Base-by-base conservation (phyloP, 352 stramenopile genomes). In the Globisporangium iwayamae region DNA sequence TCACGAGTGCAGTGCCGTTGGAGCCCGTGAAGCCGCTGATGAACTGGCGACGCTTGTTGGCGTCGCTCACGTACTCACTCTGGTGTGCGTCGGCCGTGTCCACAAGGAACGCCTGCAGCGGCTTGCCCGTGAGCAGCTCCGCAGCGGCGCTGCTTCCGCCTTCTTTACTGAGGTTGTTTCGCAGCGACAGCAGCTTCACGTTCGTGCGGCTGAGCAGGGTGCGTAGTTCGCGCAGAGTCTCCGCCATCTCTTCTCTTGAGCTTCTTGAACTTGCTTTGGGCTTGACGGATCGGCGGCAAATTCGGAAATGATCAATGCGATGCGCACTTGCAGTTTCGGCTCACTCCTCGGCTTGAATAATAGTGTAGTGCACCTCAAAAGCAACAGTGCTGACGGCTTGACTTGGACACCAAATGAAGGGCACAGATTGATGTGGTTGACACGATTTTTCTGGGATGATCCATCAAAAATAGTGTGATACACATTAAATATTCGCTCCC, bases 41-140 rank as follows among this genome's bases (percentile, higher is more conserved):
- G 73, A 97, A 99, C 70, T 87, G 89, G 54, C 97, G 85, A 20
- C 97, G 85, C 80, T 97, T 98, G 81, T 99, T 98, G 41, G 88
- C 89, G 36, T 93, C 85, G 39, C 97, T 94, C 54, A 98, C 91
- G 73, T 99, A 99, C 80, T 99, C 98, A 69, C 92, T 98, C 65
- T 99, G 88, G 79, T 99, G 97, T 56, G 97, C 96, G 81, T 99
- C 97, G 50, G 97, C 96, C 18, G 90, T 97, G 56, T 98, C 96
- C 60, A 99, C 81, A 1, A 99, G 63, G 65, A 98, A 98, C 25
- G 93, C 96, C 59, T 92, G 84, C 53, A 98, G 62, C 36, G 69
- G 57, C 46, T 77, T 75, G 34, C 74, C 79, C 45, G 71, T 75
- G 30, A 87, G 60, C 48, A 72, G 65, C n/a, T 68, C 48, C 2